Conservation (phyloP, 2,329 filamentous ascomycete genomes). For the Aureobasidium subglaciale region DNA sequence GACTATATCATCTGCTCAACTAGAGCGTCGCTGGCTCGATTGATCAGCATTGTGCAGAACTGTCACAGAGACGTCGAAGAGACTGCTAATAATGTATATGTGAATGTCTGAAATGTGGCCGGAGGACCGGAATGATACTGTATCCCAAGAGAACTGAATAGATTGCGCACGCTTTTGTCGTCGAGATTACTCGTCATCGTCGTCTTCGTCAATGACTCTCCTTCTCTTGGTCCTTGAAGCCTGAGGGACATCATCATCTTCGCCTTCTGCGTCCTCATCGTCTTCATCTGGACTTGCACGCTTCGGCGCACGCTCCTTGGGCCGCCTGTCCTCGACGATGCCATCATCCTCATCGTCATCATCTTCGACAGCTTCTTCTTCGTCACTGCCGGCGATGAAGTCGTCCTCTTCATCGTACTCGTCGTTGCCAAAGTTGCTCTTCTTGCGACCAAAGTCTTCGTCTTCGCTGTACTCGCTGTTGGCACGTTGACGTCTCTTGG, state of each 20-base stretch:
- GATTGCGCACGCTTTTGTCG: neutral
- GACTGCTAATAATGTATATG: no score
- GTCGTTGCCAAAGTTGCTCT: conserved; percentile 56
- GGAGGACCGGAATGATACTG: neutral
- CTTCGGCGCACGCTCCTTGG: conserved; percentile 20
- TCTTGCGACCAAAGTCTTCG: conserved; percentile 65
- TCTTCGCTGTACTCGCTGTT: conserved; percentile 58
- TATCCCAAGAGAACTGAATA: neutral
- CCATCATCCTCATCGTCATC: conserved; percentile 48
- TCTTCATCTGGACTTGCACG: conserved; percentile 25
- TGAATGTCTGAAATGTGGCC: no score
- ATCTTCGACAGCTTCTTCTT: conserved; percentile 48
- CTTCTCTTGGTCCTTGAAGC: conserved; percentile 35
- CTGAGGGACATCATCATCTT: conserved; percentile 24
- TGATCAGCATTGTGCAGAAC: no score
- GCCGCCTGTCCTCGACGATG: conserved; percentile 29
- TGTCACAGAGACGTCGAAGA: no score
- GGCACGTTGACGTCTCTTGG: conserved; percentile 30
- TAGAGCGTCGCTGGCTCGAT: no score
- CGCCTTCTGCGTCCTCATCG: conserved; percentile 31
- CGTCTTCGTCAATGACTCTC: conserved; percentile 41
- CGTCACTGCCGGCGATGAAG: conserved; percentile 67
- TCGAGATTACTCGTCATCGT: conserved; percentile 31
- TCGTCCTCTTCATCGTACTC: conserved; percentile 76
- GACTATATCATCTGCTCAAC: no score